A percentile compares a stretch with the other conserved stretches of the same genome.
Conservation (phyloP, 208 protist species). For the Acanthamoeba rhysodes region DNA sequence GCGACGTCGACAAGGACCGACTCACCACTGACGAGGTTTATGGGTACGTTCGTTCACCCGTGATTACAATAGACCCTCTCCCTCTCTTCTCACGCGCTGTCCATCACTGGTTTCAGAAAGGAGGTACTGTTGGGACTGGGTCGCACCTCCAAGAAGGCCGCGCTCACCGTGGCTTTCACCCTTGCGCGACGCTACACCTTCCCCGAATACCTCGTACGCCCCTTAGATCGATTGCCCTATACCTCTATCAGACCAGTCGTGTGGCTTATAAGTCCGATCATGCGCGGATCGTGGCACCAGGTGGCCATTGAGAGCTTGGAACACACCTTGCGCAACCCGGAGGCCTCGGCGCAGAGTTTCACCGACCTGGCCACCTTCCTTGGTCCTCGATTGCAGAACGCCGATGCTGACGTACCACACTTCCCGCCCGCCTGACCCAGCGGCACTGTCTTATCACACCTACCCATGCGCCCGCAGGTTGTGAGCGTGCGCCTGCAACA, state of each 20-base stretch:
- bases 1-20: background rate
- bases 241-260: background rate
- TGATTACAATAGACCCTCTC: too few species aligned
- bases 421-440: background rate
- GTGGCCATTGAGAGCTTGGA: constrained; percentile 6
- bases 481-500: background rate
- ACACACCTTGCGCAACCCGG: background rate
- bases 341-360: background rate
- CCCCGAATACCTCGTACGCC: background rate
- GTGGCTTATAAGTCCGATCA: background rate
- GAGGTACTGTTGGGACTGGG: constrained; percentile 5
- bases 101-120: background rate
- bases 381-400: background rate
- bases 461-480: background rate
- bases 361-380: constrained; percentile 49
- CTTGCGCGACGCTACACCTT: constrained; percentile 26
- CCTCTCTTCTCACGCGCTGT: background rate
- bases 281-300: background rate
- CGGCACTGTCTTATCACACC: background rate
- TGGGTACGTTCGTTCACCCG: background rate
- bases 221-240: background rate
- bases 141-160: constrained; percentile 12
- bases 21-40: background rate
- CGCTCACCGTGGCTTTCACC: constrained; percentile 24
- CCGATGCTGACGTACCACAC: background rate